Evolutionary conservation across 2,329 filamentous ascomycete species (phyloP), one percentile per base, ranked within the genome.

Genomic region (Trichothecium sympodiale): DNA sequence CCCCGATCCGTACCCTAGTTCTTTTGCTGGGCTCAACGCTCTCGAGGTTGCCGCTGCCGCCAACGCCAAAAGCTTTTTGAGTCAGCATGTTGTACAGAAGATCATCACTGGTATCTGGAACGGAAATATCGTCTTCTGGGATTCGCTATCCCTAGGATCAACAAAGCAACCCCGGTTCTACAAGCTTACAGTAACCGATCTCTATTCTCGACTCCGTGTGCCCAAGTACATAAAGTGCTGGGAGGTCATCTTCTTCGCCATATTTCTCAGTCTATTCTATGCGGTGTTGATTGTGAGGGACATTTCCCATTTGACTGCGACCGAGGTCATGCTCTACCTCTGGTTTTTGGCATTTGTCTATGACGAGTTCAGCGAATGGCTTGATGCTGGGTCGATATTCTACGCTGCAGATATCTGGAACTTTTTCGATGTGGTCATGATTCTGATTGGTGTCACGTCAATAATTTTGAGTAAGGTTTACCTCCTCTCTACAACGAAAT

Each of bases 311-410:
- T 74, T 94, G 36, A 85, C 81, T 0, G 51, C 65, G 0, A 63
- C 78, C 14, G 87, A 95, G 54, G 60, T 80, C 2, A 52, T 84
- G 13, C 70, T 95, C 29, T 91, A 89, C 52, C 57, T 94, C 34
- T 94, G 86, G 83, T 80, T 94, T 46, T 77, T 78, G 4, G 82
- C 85, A 7, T 94, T 94, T 61, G 77, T 83, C 28, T 93, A 91
- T 50, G 87, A 94, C 46, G 87, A 88, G 57, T 65, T 91, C 38
- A 83, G 81, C 47, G 85, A 93, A 48, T 86, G 85, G 62, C 71
- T 77, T 35, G 86, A 95, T 60, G 86, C 88, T 1, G 88, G 88
- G 0, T 80, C 84, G 23, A 74, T 88, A 27, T 93, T 94, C 49
- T 93, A 93, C 50, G 74, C 81, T 5, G 77, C 81, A 8, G 84